Conservation (phyloP, 257 asterid species). For the Lantana camara region DNA sequence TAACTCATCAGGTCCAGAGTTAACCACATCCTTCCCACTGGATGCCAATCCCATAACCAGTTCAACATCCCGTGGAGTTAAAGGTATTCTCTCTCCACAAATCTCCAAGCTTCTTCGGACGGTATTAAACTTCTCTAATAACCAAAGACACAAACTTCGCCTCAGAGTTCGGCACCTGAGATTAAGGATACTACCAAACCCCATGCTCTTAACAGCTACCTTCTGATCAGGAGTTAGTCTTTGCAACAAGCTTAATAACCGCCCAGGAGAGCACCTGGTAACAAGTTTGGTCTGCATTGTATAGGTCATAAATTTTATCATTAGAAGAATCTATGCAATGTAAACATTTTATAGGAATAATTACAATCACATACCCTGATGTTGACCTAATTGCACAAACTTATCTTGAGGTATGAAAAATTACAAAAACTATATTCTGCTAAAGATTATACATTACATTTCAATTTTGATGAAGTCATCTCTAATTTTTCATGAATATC, state of each 20-base stretch:
- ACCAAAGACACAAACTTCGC: slow-evolving; percentile 94
- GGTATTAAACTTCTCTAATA: slow-evolving; percentile 85
- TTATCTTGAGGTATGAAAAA: no score
- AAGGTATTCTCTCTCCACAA: slow-evolving; percentile 90
- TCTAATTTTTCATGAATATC: no score
- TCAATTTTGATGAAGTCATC: no score
- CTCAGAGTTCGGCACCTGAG: slow-evolving; percentile 93
- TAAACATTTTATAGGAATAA: background rate
- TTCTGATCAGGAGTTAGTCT: slow-evolving; percentile 81
- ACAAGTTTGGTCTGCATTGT: slow-evolving; percentile 87
- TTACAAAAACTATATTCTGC: no score
- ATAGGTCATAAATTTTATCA: slow-evolving; percentile 14
- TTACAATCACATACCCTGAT: no score
- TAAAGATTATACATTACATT: no score
- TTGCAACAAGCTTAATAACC: slow-evolving; percentile 79
- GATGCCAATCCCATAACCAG: slow-evolving; percentile 95
- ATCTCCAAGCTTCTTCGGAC: slow-evolving; percentile 89
- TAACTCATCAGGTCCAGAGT: slow-evolving; percentile 91
- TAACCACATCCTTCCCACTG: slow-evolving; percentile 92
- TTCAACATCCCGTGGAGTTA: slow-evolving; percentile 91
- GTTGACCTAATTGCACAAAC: no score
- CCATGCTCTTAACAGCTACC: slow-evolving; percentile 92
- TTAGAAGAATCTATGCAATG: slow-evolving; percentile 4
- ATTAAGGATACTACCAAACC: slow-evolving; percentile 93
- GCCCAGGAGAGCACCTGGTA: slow-evolving; percentile 99